These are phyloP conservation scores for Flaveria ramosissima DNA, from an alignment of 129 eudicot genomes.

Conservation along the genomic window DNA sequence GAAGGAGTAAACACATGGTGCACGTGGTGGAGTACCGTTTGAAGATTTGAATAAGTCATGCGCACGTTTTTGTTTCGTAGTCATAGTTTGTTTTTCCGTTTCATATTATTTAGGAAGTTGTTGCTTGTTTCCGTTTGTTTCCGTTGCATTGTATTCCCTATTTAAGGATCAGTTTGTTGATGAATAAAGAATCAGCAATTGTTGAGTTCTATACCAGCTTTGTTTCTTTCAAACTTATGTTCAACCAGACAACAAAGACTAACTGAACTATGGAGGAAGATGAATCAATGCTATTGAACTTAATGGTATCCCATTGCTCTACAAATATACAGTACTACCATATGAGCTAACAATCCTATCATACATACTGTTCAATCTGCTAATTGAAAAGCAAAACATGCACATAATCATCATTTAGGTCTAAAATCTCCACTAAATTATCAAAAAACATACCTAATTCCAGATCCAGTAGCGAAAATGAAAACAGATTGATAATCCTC, in stretches of 20 bases:
- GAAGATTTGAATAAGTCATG: too few species aligned
- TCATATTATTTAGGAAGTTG: too few species aligned
- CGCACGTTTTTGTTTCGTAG: too few species aligned
- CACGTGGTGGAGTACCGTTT: too few species aligned
- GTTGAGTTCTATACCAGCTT: too few species aligned
- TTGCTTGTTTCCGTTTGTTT: too few species aligned
- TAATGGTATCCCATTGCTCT: too few species aligned
- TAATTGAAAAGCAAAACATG: not conserved
- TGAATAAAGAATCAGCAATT: too few species aligned
- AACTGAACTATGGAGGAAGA: not conserved
- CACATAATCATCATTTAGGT: not conserved
- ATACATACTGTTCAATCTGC: constrained; percentile 5
- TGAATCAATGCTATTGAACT: not conserved
- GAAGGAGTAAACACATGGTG: too few species aligned
- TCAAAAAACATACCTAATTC: constrained; percentile 60
- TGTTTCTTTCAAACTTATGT: not conserved
- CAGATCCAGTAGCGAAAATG: constrained; percentile 92
- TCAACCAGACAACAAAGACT: not conserved
- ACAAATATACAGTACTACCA: not conserved
- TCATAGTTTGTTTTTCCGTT: too few species aligned
- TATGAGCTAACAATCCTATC: not conserved
- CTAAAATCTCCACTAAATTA: not conserved
- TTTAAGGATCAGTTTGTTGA: too few species aligned
- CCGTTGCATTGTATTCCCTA: too few species aligned
- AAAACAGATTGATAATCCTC: constrained; percentile 58